Evolutionary conservation across 148 eudicot genomes (phyloP), one percentile per base, ranked within the genome.

Genomic region (Dianthus caryophyllus): DNA sequence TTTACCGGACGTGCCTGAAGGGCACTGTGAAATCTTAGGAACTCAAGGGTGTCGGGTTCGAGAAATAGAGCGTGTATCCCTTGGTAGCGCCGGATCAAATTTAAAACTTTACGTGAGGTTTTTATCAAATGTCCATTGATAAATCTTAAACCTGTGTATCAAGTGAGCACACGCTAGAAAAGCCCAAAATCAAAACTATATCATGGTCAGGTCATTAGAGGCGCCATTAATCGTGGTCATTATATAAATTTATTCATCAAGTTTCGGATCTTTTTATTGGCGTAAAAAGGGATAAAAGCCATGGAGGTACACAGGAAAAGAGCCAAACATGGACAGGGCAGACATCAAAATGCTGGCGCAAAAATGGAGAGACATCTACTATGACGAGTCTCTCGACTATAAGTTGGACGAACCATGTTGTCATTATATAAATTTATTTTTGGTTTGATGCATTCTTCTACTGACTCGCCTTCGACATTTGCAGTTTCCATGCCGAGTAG

Each of bases 251-350:
- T 41, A 9, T 3, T 41, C 44, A 9, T 0, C 0, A 48, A n/a
- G 18, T 57, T 57, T 56, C 17, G 5, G 9, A 6, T 25, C 4
- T 56, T 26, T 56, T 14, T 16, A 41, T n/a, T n/a, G n/a, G n/a
- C n/a, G n/a, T n/a, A n/a, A n/a, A n/a, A n/a, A 82, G 85, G 95
- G 96, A 4, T 82, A 91, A 2, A 88, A 88, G 75, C 91, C 96
- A 0, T 88, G 96, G 96, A 78, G 96, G 75, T 88, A 80, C 67
- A 88, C 90, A 0, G 95, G 95, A 1, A 16, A 85, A 67, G 95
- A 85, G 51, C 75, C 66, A 69, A 80, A 88, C 72, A 88, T 88
- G 95, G 72, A 82, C 0, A 67, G 95, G 26, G 84, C 78, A 2
- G 95, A 88, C 56, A 82, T 88, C 5, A 80, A 88, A 60, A 77